Evolutionary conservation across 2,329 filamentous ascomycete species (phyloP), one percentile per base, ranked within the genome.

Genomic region (Xylariaceae sp.): DNA sequence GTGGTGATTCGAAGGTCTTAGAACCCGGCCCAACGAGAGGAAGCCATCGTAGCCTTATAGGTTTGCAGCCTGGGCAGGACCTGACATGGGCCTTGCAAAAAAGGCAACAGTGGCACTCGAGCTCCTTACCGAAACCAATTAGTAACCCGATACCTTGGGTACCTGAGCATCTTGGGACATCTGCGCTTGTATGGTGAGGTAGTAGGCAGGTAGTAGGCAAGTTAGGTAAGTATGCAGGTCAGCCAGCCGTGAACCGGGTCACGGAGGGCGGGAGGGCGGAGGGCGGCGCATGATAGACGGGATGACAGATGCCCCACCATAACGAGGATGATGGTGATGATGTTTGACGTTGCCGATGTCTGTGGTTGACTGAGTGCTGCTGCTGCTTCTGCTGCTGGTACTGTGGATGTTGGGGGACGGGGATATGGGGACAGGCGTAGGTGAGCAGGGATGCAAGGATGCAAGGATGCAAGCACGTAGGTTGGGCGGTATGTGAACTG

Each of bases 11-110:
- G 64, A 64, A 62, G 61, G 60, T 55, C 56, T 55, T 57, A 53
- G 55, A 61, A 58, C 49, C 51, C 46, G 53, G 49, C 36, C 56
- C 54, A 58, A 54, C 57, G 9, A 61, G 64, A 62, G 63, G 63
- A 68, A 68, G 74, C 74, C 76, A 78, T 79, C 72, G 73, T 66
- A 77, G 74, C 77, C 78, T 81, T 81, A 80, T 81, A 81, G 68
- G 58, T 64, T 68, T 68, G 70, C 61, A 72, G 70, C 70, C 72
- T 74, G 68, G 68, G 57, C 60, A 56, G 56, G 56, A 59, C 53
- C 18, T 21, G 59, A 60, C 61, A 60, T 55, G 56, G 55, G 57
- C 53, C 49, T 57, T 52, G 58, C 58, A 53, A 44, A 56, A 58
- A 58, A 65, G 62, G 65, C 63, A 65, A 51, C 62, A 67, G 60